Conservation (phyloP, 129 eudicot genomes). For the Centella asiatica region DNA sequence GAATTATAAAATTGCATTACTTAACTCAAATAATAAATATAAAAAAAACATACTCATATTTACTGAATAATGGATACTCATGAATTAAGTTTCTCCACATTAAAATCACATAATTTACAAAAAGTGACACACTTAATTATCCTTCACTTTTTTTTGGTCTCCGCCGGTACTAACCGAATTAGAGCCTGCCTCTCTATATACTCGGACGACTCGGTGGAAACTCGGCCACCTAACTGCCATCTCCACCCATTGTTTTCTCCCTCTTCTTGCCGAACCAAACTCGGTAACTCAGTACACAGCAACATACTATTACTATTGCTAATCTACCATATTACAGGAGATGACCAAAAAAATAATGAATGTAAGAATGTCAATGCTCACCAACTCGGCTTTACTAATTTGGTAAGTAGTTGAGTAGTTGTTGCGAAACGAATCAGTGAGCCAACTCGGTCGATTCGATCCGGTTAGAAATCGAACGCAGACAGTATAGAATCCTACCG, state of each 20-base stretch:
- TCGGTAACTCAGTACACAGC: not conserved
- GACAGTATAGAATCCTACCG: not conserved
- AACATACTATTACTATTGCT: too few species aligned
- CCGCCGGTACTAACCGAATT: not conserved
- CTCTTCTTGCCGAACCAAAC: not conserved
- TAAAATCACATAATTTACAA: constrained; percentile 4
- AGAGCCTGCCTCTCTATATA: not conserved
- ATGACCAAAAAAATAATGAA: too few species aligned
- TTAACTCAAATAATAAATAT: too few species aligned
- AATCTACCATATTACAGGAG: too few species aligned
- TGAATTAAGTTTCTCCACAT: constrained; percentile 7
- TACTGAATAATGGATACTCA: not conserved
- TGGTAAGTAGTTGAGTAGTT: constrained; percentile 5
- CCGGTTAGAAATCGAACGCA: constrained; percentile 18
- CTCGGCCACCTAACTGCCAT: constrained; percentile 45
- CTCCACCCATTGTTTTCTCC: constrained; percentile 22
- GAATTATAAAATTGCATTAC: too few species aligned
- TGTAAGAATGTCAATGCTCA: too few species aligned
- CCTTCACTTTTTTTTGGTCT: not conserved
- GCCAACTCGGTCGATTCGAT: constrained; percentile 11
- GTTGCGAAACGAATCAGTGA: not conserved
- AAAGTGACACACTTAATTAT: not conserved
- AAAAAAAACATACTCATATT: too few species aligned
- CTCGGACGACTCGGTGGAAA: constrained; percentile 53
- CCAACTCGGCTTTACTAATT: constrained; percentile 5